Percentiles rank a stretch among this genome's conserved stretches.
Conservation (phyloP, 768 basidiomycete genomes). For the Jaapia argillacea region DNA sequence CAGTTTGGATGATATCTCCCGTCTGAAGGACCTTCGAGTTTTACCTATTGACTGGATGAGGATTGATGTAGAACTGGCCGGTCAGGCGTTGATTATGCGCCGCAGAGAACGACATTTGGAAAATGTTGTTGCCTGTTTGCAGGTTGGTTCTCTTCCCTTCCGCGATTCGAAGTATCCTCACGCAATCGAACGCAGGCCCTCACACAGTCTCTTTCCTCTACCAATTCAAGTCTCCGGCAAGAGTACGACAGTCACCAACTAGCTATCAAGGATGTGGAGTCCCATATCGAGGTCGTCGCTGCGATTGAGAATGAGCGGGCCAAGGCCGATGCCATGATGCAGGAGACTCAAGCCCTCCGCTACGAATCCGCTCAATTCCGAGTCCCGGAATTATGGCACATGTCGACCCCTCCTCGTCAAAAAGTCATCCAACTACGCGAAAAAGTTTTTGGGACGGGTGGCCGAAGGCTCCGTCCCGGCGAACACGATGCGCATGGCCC, state of each 20-base stretch:
- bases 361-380: constrained; percentile 68
- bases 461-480: constrained; percentile 36
- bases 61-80: constrained; percentile 72
- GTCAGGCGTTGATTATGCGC: constrained; percentile 59
- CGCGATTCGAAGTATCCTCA: constrained; percentile 6
- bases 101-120: constrained; percentile 58
- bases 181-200: too few relatives aligned
- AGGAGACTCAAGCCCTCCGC: constrained; percentile 54
- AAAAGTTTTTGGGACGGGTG: constrained; percentile 56
- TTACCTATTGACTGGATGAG: constrained; percentile 57
- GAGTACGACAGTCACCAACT: constrained; percentile 46
- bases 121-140: constrained; percentile 51
- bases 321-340: constrained; percentile 41
- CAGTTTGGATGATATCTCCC: constrained; percentile 54
- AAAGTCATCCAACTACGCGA: constrained; percentile 59
- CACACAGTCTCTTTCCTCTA: constrained; percentile 38
- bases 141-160: constrained; percentile 24
- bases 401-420: constrained; percentile 46
- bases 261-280: constrained; percentile 36
- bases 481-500: constrained; percentile 46
- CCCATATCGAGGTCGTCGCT: constrained; percentile 35
- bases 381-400: constrained; percentile 57
- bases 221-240: constrained; percentile 46
- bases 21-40: constrained; percentile 36
- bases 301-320: constrained; percentile 40